phyloP scores from a whole-genome alignment of 257 asterid species.

The Petrea volubilis region DNA sequence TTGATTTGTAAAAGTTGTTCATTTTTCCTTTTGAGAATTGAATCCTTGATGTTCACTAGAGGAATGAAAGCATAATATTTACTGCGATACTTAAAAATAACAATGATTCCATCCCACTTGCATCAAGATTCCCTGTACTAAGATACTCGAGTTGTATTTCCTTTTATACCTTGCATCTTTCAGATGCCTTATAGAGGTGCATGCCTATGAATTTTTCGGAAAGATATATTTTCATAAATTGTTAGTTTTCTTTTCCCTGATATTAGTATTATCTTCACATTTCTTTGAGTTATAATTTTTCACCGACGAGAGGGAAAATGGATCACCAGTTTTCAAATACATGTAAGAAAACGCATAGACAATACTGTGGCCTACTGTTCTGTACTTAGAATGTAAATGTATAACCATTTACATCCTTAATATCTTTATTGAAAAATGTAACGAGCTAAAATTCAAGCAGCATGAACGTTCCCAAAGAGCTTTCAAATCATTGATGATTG shows the following conservation, averaged over 20 bases:
- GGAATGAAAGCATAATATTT: conserved; percentile 20
- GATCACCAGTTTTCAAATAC: neutral
- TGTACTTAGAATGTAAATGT: neutral
- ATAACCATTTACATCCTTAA: neutral
- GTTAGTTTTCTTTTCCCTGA: neutral
- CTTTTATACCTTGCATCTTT: conserved; percentile 14
- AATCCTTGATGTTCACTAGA: conserved; percentile 24
- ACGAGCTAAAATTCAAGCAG: conserved; percentile 3
- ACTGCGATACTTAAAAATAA: neutral
- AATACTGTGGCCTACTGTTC: neutral
- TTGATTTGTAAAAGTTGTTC: conserved; percentile 2
- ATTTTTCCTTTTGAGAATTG: conserved; percentile 15
- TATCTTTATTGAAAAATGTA: neutral
- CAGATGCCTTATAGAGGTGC: conserved; percentile 5
- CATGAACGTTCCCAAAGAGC: conserved; percentile 2
- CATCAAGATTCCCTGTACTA: conserved; percentile 26
- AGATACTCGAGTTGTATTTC: conserved; percentile 17
- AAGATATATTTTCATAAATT: no score
- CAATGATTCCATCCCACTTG: conserved; percentile 30
- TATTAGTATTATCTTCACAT: neutral
- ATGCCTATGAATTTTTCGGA: neutral
- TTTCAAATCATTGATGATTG: neutral
- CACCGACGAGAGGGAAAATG: neutral
- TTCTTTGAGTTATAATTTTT: neutral
- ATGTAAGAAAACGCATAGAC: neutral